phyloP scores from a whole-genome alignment of 2,329 filamentous ascomycete species.

The Dactylellina parvicollis region DNA sequence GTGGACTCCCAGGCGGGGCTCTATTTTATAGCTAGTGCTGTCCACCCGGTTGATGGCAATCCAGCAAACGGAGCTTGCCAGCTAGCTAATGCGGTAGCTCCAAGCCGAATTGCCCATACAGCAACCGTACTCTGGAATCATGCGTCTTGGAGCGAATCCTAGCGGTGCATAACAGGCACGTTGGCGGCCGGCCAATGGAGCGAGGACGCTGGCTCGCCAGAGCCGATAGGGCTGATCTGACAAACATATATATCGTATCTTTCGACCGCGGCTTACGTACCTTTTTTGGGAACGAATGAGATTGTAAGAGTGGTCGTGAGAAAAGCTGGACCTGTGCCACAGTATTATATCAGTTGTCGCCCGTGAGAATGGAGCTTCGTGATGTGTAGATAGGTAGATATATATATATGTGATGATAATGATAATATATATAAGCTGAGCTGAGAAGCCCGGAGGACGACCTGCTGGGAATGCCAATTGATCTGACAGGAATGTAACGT shows the following conservation, averaged over 20 bases:
- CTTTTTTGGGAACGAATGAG: neutral
- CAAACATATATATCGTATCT: too few relatives aligned
- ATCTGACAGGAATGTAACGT: neutral
- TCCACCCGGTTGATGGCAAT: too few relatives aligned
- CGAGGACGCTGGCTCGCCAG: neutral
- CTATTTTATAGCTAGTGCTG: neutral
- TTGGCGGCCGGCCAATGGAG: conserved; percentile 4
- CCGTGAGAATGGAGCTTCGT: too few relatives aligned
- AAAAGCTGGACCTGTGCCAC: neutral
- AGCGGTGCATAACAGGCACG: conserved; percentile 22
- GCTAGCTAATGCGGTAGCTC: neutral
- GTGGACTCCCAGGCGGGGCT: neutral
- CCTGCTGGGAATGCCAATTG: neutral
- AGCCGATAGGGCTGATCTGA: conserved; percentile 18
- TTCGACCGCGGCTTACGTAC: conserved; percentile 10
- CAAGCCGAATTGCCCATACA: neutral
- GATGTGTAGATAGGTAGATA: too few relatives aligned
- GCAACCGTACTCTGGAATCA: neutral
- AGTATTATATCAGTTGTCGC: too few relatives aligned
- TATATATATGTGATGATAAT: neutral
- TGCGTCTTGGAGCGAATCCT: conserved; percentile 14
- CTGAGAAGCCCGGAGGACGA: neutral
- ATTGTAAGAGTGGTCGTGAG: neutral
- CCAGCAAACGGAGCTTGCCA: too few relatives aligned
- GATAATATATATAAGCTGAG: neutral